Evolutionary conservation across 805 yeast species (phyloP).

Genomic region (Metschnikowia gelsemii): DNA sequence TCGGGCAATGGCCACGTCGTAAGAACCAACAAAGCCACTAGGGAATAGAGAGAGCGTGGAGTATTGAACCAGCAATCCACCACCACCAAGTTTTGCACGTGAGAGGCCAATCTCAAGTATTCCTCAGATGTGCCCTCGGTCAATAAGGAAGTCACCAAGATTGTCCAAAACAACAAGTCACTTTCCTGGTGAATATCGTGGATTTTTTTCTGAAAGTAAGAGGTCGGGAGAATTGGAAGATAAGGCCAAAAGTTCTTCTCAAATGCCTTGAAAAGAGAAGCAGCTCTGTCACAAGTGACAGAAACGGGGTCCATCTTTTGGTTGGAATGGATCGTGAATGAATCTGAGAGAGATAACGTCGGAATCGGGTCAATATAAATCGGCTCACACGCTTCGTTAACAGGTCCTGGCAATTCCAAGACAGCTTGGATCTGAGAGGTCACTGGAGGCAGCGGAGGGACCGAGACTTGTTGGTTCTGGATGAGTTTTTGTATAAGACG

Average conservation of each 20-base stretch:
- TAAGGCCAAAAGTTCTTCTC: constrained; percentile 11
- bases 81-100: constrained; percentile 39
- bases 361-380: constrained; percentile 21
- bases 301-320: constrained; percentile 14
- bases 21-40: constrained; percentile 39
- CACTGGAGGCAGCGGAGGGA: constrained; percentile 7
- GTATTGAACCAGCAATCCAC: constrained; percentile 44
- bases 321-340: constrained; percentile 19
- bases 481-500: constrained; percentile 12
- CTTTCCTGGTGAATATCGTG: constrained; percentile 27
- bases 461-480: not conserved
- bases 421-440: constrained; percentile 8
- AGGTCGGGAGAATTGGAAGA: constrained; percentile 19
- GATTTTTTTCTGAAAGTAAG: constrained; percentile 15
- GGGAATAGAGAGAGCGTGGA: constrained; percentile 43
- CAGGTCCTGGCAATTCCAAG: constrained; percentile 6
- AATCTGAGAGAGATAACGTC: constrained; percentile 15
- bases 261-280: constrained; percentile 12
- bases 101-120: constrained; percentile 29
- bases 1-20: constrained; percentile 47
- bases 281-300: constrained; percentile 14
- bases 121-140: constrained; percentile 21
- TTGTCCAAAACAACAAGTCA: constrained; percentile 42
- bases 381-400: constrained; percentile 1
- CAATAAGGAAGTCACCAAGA: constrained; percentile 36